These are phyloP conservation scores for Aspergillus steynii DNA, from an alignment of 495 filamentous ascomycete species.

Conservation along the genomic window DNA sequence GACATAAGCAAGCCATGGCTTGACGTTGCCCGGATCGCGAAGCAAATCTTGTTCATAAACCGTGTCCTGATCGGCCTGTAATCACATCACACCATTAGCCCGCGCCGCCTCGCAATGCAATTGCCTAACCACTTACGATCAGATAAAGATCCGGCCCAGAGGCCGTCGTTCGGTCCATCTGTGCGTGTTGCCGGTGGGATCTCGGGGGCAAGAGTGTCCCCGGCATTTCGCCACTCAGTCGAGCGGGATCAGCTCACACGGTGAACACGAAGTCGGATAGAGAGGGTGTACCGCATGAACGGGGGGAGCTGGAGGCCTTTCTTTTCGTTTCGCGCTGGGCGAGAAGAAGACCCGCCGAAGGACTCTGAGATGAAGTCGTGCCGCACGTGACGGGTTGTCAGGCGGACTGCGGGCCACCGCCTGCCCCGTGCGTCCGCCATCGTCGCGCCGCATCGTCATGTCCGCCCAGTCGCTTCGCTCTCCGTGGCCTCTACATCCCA, in stretches of 20 bases:
- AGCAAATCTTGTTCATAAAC: conserved; percentile 96
- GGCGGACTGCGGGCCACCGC: conserved; percentile 18
- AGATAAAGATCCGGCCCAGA: conserved; percentile 67
- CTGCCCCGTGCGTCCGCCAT: background rate
- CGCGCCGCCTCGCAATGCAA: conserved; percentile 2
- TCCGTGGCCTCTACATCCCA: conserved; percentile 18
- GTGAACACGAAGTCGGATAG: conserved; percentile 32
- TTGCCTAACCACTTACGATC: conserved; percentile 59
- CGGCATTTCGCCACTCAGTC: conserved; percentile 55
- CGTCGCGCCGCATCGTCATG: conserved; percentile 17
- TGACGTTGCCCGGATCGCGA: conserved; percentile 80
- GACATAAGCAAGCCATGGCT: conserved; percentile 95
- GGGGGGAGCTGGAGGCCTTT: conserved; percentile 10
- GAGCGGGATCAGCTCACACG: conserved; percentile 43
- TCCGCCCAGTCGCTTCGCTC: conserved; percentile 10
- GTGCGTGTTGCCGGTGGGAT: conserved; percentile 52
- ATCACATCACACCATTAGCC: conserved; percentile 16
- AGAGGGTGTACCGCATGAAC: conserved; percentile 27
- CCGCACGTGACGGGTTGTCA: conserved; percentile 31
- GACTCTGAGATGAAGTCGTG: conserved; percentile 31
- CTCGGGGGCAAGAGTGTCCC: conserved; percentile 60
- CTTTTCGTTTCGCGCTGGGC: conserved; percentile 22
- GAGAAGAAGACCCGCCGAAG: conserved; percentile 21
- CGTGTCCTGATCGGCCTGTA: conserved; percentile 78
- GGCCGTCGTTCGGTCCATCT: conserved; percentile 48